These are phyloP conservation scores for Colletotrichum lentis DNA, from an alignment of 2,329 filamentous ascomycete genomes.

Conservation along the genomic window DNA sequence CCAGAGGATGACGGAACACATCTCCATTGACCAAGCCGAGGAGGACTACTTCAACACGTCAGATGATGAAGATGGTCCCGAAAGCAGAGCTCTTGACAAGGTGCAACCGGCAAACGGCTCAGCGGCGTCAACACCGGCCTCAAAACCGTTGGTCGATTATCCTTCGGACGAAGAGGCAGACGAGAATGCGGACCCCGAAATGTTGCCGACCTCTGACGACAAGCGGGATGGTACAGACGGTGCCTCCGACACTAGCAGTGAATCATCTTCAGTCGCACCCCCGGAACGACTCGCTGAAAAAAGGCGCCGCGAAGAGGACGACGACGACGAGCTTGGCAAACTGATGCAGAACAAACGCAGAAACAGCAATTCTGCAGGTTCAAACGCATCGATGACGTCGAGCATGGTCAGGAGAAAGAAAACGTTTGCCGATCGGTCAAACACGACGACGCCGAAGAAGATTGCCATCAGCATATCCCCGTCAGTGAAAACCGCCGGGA, in stretches of 20 bases:
- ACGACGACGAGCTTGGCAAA: slow-evolving; percentile 91
- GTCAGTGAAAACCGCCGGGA: slow-evolving; percentile 52
- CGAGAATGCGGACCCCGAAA: slow-evolving; percentile 65
- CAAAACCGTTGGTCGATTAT: slow-evolving; percentile 88
- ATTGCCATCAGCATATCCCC: slow-evolving; percentile 67
- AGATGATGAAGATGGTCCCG: slow-evolving; percentile 63
- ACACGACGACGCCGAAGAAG: slow-evolving; percentile 57
- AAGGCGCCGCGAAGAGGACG: slow-evolving; percentile 88
- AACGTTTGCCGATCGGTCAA: slow-evolving; percentile 54
- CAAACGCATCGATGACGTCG: slow-evolving; percentile 50
- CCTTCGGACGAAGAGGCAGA: slow-evolving; percentile 84
- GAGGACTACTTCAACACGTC: slow-evolving; percentile 94
- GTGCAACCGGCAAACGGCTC: slow-evolving; percentile 64
- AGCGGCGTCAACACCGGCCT: slow-evolving; percentile 58
- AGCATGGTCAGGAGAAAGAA: slow-evolving; percentile 56
- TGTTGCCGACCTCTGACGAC: slow-evolving; percentile 42
- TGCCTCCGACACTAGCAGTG: slow-evolving; percentile 30
- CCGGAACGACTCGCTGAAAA: slow-evolving; percentile 88
- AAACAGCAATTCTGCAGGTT: slow-evolving; percentile 63
- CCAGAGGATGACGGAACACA: slow-evolving; percentile 75
- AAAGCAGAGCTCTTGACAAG: slow-evolving; percentile 47
- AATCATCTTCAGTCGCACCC: slow-evolving; percentile 55
- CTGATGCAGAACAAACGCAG: slow-evolving; percentile 72
- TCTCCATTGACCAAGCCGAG: slow-evolving; percentile 77
- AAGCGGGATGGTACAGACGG: slow-evolving; percentile 38